These are phyloP conservation scores for Crataegus laevigata DNA, from an alignment of 306 rosid genomes.

Conservation along the genomic window DNA sequence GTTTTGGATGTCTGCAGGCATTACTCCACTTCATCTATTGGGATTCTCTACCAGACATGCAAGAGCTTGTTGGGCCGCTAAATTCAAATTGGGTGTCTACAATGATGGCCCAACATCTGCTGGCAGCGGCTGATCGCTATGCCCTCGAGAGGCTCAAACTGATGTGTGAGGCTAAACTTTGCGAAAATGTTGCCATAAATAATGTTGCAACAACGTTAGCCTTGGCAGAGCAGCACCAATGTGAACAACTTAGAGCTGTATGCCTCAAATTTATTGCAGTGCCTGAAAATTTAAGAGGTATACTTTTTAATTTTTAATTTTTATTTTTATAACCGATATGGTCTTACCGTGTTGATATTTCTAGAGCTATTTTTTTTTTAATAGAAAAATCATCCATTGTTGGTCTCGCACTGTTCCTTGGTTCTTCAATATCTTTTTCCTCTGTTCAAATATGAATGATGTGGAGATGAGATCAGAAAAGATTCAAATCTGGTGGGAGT, in stretches of 20 bases:
- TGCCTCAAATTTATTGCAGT: conserved; percentile 51
- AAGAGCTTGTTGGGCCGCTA: conserved; percentile 36
- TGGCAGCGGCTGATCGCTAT: conserved; percentile 69
- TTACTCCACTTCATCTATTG: conserved; percentile 64
- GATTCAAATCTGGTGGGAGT: neutral
- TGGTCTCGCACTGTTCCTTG: neutral
- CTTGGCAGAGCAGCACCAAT: conserved; percentile 73
- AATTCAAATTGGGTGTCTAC: conserved; percentile 52
- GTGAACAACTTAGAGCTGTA: conserved; percentile 49
- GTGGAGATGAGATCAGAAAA: too few species aligned
- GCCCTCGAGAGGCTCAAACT: conserved; percentile 62
- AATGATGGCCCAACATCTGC: conserved; percentile 59
- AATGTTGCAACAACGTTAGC: conserved; percentile 70
- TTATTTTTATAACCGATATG: neutral
- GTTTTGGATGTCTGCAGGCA: conserved; percentile 33
- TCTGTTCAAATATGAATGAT: neutral
- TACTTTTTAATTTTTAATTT: too few species aligned
- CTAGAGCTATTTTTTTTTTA: neutral
- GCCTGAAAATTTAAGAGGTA: conserved; percentile 68
- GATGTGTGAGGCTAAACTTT: conserved; percentile 56
- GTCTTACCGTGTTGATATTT: neutral
- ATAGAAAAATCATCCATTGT: neutral
- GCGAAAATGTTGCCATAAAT: conserved; percentile 52
- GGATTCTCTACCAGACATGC: conserved; percentile 54
- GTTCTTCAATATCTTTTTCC: neutral